Evolutionary conservation across 2,329 filamentous ascomycete species (phyloP).

Genomic region (Trichophyton mentagrophytes): DNA sequence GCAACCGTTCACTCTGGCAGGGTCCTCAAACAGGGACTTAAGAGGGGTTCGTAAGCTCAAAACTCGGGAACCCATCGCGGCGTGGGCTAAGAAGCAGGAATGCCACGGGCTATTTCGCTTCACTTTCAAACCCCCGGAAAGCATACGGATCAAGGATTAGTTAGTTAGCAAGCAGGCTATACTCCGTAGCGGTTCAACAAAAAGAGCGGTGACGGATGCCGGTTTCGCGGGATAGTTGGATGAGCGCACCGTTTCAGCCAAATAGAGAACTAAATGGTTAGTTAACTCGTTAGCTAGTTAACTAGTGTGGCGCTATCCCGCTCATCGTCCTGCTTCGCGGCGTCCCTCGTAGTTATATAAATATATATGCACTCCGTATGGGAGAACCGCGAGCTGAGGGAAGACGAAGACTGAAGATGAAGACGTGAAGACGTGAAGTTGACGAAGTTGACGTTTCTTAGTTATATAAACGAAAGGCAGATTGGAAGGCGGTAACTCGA

Average conservation of each 20-base stretch:
- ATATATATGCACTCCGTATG: background rate
- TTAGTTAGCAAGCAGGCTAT: background rate
- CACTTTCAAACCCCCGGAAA: background rate
- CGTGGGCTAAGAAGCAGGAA: background rate
- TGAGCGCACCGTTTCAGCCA: background rate
- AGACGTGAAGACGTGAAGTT: no score
- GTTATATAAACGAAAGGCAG: no score
- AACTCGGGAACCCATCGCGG: background rate
- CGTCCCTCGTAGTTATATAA: background rate
- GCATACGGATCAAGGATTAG: background rate
- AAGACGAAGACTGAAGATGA: no score
- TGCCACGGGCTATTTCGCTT: slow-evolving; percentile 1
- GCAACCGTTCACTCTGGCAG: background rate
- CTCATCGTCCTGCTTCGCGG: background rate
- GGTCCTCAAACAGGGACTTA: background rate
- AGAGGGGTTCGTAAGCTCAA: background rate
- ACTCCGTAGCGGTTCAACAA: background rate
- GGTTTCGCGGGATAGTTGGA: background rate
- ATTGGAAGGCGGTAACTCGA: background rate
- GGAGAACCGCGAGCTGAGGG: background rate
- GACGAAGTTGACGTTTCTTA: no score
- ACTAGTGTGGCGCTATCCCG: background rate
- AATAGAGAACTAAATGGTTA: background rate
- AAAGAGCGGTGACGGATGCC: background rate
- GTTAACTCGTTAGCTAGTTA: background rate